Base-by-base conservation (phyloP, 176 grass and related monocot species). In the Hyparrhenia diplandra region DNA sequence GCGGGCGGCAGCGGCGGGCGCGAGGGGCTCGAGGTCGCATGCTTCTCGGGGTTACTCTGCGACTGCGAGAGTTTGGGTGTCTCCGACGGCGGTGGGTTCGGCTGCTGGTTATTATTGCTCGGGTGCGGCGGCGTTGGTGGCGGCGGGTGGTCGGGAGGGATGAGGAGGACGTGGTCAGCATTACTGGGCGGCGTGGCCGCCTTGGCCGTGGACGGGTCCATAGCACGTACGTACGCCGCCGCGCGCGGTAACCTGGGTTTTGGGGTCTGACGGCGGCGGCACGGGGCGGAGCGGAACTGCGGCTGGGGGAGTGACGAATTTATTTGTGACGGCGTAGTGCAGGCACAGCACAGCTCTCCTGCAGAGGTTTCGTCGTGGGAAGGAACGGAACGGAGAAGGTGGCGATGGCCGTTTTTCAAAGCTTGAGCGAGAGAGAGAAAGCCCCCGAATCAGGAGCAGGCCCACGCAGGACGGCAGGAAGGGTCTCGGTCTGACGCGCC, bases 161-260 rank as follows among this genome's bases (percentile, higher is more conserved):
- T 86, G 67, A 49, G 67, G 83, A 89, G 73, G 36, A 89, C 79
- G 66, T 67, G 65, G 59, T 89, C 88, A 29, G 52, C 80, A n/a
- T 35, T 71, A 25, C 28, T 89, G 18, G 64, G 41, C 9, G 21
- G 49, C 49, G 41, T n/a, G 4, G 78, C 24, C 18, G 54, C 37
- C 71, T 71, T 77, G 2, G 29, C 31, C 40, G 27, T 2, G 1
- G 49, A 13, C n/a, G 32, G 71, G 45, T 89, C 77, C 87, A 89
- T 89, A 2, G 47, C 69, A 85, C 2, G 47, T 61, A 13, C 24
- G 39, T 13, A 17, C 45, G 9, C 6, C 5, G 41, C 7, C 4
- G 18, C 62, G 12, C 9, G 42, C 28, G 39, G 11, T 3, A 21
- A 13, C 65, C 13, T 10, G 37, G 13, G 75, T 0, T 2, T 47